Percentiles rank a stretch among this genome's conserved stretches.
Evolutionary conservation across 495 filamentous ascomycete genomes (phyloP).

Genomic region (Clohesyomyces aquaticus): DNA sequence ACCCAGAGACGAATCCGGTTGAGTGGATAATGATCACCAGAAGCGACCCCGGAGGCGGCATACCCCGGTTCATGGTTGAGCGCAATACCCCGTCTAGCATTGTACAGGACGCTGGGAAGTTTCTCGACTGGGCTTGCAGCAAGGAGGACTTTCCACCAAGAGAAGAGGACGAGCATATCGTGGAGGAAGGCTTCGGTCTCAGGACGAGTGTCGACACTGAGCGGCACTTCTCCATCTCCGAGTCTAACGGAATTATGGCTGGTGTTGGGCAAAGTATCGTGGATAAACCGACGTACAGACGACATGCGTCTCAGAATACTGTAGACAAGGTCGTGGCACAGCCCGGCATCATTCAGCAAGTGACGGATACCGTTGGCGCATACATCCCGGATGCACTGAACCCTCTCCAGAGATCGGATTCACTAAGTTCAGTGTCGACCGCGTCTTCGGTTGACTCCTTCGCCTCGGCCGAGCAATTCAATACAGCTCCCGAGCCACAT

Average conservation of each 20-base stretch:
- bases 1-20: slow-evolving; percentile 66
- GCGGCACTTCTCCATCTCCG: slow-evolving; percentile 26
- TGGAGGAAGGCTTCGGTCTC: slow-evolving; percentile 27
- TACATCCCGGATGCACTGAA: slow-evolving; percentile 27
- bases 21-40: slow-evolving; percentile 98
- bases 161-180: slow-evolving; percentile 43
- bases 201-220: slow-evolving; percentile 27
- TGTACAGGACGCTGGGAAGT: slow-evolving; percentile 78
- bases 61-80: slow-evolving; percentile 93
- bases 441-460: slow-evolving; percentile 43
- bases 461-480: slow-evolving; percentile 46
- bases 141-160: slow-evolving; percentile 53
- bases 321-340: neutral
- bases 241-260: slow-evolving; percentile 37
- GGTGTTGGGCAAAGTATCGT: slow-evolving; percentile 37
- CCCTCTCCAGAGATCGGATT: slow-evolving; percentile 25
- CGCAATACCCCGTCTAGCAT: slow-evolving; percentile 86
- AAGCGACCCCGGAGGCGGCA: slow-evolving; percentile 90
- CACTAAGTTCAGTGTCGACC: slow-evolving; percentile 23
- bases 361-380: slow-evolving; percentile 17
- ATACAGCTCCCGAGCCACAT: slow-evolving; percentile 26
- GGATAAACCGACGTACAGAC: slow-evolving; percentile 23
- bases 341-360: slow-evolving; percentile 15
- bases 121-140: slow-evolving; percentile 78
- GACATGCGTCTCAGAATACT: slow-evolving; percentile 7